Conservation (phyloP, 768 basidiomycete species). For the Lactarius sanguifluus region DNA sequence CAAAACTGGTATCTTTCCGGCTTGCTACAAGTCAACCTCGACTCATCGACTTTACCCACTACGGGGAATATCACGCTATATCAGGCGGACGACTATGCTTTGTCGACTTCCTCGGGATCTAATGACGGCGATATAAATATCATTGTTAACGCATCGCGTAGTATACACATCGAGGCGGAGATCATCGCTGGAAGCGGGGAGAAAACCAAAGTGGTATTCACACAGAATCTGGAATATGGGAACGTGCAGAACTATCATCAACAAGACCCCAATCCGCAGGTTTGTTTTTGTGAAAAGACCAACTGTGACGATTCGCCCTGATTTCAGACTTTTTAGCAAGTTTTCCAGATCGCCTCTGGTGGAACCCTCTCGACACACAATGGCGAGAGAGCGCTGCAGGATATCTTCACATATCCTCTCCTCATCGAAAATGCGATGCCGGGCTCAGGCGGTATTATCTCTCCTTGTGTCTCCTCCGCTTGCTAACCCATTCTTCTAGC, state of each 20-base stretch:
- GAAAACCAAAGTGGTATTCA: too few relatives aligned
- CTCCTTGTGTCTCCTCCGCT: neutral
- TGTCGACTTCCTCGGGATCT: constrained; percentile 32
- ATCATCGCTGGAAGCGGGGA: too few relatives aligned
- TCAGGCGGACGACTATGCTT: constrained; percentile 57
- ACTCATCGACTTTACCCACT: too few relatives aligned
- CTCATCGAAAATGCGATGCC: constrained; percentile 34
- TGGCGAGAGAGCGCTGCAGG: constrained; percentile 43
- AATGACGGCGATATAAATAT: constrained; percentile 38
- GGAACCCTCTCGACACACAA: constrained; percentile 51
- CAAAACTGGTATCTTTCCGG: too few relatives aligned
- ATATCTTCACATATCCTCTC: constrained; percentile 53
- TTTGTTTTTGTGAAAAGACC: constrained; percentile 24
- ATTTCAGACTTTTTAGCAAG: constrained; percentile 38
- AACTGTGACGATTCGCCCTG: neutral
- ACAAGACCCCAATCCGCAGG: constrained; percentile 44
- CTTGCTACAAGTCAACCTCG: too few relatives aligned
- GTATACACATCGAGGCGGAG: too few relatives aligned
- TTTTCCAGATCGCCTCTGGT: constrained; percentile 45
- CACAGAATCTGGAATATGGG: constrained; percentile 51
- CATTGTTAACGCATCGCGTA: too few relatives aligned
- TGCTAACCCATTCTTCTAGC: constrained; percentile 38
- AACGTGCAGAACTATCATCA: constrained; percentile 57
- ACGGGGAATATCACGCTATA: constrained; percentile 66
- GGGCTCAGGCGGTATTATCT: constrained; percentile 34